phyloP scores from a whole-genome alignment of 169 alveolate species.

The Plasmodium gonderi region DNA sequence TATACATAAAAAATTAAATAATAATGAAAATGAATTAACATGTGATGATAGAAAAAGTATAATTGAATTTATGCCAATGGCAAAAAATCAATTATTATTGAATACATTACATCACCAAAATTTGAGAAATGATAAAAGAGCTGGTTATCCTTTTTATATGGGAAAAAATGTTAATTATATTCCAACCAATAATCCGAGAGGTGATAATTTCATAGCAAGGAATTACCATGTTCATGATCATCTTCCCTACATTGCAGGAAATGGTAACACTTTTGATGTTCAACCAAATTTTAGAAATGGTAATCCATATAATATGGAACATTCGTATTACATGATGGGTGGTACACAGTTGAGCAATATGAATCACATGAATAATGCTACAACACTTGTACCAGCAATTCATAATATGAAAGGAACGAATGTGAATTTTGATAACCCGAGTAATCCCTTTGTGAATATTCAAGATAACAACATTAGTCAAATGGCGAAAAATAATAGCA shows the following conservation, averaged over 20 bases:
- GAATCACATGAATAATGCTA: background rate
- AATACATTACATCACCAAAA: conserved; percentile 59
- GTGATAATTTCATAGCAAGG: background rate
- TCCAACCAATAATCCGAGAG: background rate
- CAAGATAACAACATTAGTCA: background rate
- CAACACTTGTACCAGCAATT: background rate
- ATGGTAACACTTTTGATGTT: background rate
- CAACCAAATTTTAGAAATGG: background rate
- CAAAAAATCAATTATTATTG: conserved; percentile 47
- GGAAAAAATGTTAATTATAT: conserved; percentile 1
- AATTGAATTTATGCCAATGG: conserved; percentile 73
- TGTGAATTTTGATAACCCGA: background rate
- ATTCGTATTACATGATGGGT: background rate
- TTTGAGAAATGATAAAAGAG: conserved; percentile 19
- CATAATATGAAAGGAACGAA: background rate
- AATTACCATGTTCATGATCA: background rate
- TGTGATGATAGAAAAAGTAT: conserved; percentile 22
- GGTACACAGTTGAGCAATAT: no score
- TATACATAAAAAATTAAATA: conserved; percentile 2
- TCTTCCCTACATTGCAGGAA: background rate
- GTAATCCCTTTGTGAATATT: conserved; percentile 8
- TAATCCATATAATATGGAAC: background rate
- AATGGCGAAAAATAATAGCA: background rate
- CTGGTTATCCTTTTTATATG: background rate
- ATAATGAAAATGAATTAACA: background rate